Base-by-base conservation (phyloP, 768 basidiomycete species). In the Hysterangium stoloniferum region DNA sequence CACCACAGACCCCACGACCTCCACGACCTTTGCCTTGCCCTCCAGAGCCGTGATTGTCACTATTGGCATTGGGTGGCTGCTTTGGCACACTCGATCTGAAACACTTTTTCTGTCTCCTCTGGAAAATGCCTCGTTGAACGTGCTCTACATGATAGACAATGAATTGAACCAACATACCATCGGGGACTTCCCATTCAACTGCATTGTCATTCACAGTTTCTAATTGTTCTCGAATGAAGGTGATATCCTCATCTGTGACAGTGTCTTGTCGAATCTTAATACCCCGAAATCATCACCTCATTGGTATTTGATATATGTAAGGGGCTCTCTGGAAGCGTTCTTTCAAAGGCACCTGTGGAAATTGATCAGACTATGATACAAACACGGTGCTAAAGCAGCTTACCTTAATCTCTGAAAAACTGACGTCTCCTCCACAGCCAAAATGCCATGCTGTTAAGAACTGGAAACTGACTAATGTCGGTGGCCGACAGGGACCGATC, bases 1-100 rank as follows among this genome's bases (percentile, higher is more conserved):
- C 60, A 24, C 69, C 68, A n/a, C 71, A 63, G 19, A 70, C 66
- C 1, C 61, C 58, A 3, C 61, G 37, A 1, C 64, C 57, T 2
- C 62, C 58, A 3, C 71, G 66, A 2, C 73, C 67, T 2, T 73
- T 67, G 9, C 64, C n/a, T n/a, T n/a, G 63, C 0, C 77, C 71
- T 0, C 76, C 62, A 1, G 64, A n/a, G n/a, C n/a, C n/a, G n/a
- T n/a, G 71, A 1, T 76, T 72, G 2, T 74, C 66, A 3, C 78
- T 74, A 3, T 77, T 71, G 4, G 4, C 71, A 71, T 56, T 74
- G 76, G 1, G 85, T 86, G 3, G 84, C 81, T 15, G 73, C 71
- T 54, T 82, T 76, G 2, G 85, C 86, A 9, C 86, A 81, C 60
- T 86, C 80, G 25, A 86, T 69, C 59, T 84, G 82, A 68, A 87